phyloP scores from a whole-genome alignment of 805 yeast species.

The Candida jianshihensis region DNA sequence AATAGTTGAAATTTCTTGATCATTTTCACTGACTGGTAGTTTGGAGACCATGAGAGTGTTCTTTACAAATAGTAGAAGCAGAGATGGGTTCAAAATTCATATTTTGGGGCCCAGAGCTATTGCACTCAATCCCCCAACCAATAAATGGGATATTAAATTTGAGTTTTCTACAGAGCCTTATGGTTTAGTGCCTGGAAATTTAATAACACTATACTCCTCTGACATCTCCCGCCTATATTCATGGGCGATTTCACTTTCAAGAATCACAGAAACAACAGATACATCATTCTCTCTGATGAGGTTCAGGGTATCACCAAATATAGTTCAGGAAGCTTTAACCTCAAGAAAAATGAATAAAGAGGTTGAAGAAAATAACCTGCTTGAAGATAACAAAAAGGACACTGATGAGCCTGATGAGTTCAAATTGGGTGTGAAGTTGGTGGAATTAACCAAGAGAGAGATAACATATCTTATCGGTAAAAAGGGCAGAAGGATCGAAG shows the following conservation, averaged over 20 bases:
- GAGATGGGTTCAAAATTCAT: too few relatives aligned
- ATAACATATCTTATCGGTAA: conserved; percentile 37
- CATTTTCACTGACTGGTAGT: background rate
- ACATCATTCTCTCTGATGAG: too few relatives aligned
- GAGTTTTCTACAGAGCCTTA: conserved; percentile 3
- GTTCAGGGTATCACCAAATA: too few relatives aligned
- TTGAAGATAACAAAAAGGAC: conserved; percentile 1
- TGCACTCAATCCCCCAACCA: conserved; percentile 1
- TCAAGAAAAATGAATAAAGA: too few relatives aligned
- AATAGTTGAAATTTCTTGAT: too few relatives aligned
- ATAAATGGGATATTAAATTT: background rate
- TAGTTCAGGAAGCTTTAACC: too few relatives aligned
- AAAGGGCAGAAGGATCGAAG: conserved; percentile 32
- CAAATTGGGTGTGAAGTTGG: conserved; percentile 2
- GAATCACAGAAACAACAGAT: too few relatives aligned
- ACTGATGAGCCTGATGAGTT: background rate
- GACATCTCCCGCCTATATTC: too few relatives aligned
- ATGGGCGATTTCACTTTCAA: too few relatives aligned
- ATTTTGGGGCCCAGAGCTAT: conserved; percentile 4
- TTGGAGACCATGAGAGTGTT: background rate
- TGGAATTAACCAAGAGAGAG: conserved; percentile 25
- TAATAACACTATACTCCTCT: background rate
- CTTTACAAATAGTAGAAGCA: too few relatives aligned
- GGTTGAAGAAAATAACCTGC: too few relatives aligned
- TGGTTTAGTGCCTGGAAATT: conserved; percentile 3